Base-by-base conservation (phyloP, 768 basidiomycete genomes). In the Auricularia cornea region DNA sequence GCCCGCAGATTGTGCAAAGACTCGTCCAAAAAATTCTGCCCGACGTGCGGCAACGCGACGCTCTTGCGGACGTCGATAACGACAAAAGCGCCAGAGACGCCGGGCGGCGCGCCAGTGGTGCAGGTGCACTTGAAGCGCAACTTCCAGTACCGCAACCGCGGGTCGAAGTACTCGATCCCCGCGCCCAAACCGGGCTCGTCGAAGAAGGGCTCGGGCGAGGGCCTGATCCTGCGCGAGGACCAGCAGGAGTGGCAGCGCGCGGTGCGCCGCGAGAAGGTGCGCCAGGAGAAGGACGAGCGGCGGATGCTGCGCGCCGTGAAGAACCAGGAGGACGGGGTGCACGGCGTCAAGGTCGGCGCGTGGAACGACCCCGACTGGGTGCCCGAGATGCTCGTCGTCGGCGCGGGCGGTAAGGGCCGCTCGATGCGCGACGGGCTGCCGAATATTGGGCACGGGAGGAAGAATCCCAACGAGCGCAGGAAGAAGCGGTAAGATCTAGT, bases 331-430 rank as follows among this genome's bases (percentile, higher is more conserved):
- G 81, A 79, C 23, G 72, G 72, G 56, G 70, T 70, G 26, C 62
- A 62, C 18, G 82, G 79, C 26, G 75, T 81, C 30, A 80, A 78
- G 10, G 76, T 88, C 41, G 87, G 88, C 62, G 89, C 85, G 70
- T 97, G 94, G 94, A 88, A 92, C 81, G 94, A 98, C 78, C 94
- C 94, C 11, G 94, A 98, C 77, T 94, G 92, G 92, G 76, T 91
- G 61, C 92, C 93, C 16, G 89, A 87, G 69, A 89, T 94, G 69
- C 73, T 93, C 31, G 83, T 80, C 60, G 81, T 80, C 1, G 83
- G 88, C 3, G 74, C 83, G 30, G 83, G 87, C 12, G 88, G 90
- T 1, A 92, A 90, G 73, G 90, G 89, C 11, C 77, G 86, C 68
- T 82, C 78, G 44, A 74, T 76, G 64, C 85, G 80, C 41, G 86